Percentiles rank a stretch among this genome's conserved stretches.
Evolutionary conservation across 1,284 basidiomycete species (phyloP).

Genomic region (Paramarasmius palmivorus): DNA sequence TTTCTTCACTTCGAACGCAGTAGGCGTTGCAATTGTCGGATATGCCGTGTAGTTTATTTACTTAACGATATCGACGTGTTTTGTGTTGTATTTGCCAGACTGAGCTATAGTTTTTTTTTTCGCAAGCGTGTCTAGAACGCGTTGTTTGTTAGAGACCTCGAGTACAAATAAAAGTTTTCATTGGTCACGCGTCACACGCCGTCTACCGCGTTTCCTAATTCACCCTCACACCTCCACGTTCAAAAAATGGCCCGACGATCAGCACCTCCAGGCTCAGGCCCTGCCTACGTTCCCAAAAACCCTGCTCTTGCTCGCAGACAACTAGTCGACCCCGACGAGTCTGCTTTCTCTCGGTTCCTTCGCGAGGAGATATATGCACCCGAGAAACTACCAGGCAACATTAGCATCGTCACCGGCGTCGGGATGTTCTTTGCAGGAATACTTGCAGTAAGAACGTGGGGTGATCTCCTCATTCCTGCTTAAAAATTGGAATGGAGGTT

Average conservation of each 20-base stretch:
- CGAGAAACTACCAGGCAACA: conserved; percentile 71
- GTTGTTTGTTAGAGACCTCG: too few species aligned
- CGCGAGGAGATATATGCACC: conserved; percentile 68
- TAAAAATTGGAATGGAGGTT: conserved; percentile 31
- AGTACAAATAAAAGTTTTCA: too few species aligned
- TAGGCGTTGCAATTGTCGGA: too few species aligned
- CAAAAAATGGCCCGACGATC: conserved; percentile 66
- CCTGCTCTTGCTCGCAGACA: conserved; percentile 34
- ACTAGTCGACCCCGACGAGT: conserved; percentile 56
- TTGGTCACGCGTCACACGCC: not conserved
- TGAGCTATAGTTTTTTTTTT: too few species aligned
- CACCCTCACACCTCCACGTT: not conserved
- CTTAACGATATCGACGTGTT: too few species aligned
- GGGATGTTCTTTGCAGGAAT: conserved; percentile 69
- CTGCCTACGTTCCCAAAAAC: conserved; percentile 52
- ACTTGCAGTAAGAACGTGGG: conserved; percentile 65
- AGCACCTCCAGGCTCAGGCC: conserved; percentile 51
- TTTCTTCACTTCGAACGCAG: too few species aligned
- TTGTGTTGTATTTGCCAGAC: too few species aligned
- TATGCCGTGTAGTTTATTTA: too few species aligned
- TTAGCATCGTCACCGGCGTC: conserved; percentile 64
- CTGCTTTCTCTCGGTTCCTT: conserved; percentile 57
- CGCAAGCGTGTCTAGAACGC: too few species aligned
- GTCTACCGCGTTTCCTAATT: not conserved
- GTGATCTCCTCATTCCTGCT: conserved; percentile 71